Base-by-base conservation (phyloP, 176 grass and related monocot species). In the Musa troglodytarum region DNA sequence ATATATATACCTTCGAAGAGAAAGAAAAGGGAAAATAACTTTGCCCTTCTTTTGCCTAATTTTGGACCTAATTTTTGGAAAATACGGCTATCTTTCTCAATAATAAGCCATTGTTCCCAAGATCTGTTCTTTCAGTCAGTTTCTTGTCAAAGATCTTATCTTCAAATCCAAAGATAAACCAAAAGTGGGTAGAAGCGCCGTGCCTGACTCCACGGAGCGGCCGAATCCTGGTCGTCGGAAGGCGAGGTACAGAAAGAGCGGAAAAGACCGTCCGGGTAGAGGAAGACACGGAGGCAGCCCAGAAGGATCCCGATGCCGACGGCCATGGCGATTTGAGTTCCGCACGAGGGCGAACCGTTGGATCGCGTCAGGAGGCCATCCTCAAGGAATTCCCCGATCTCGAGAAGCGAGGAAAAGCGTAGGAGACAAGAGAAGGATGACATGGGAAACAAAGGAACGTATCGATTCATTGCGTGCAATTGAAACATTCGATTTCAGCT, bases 251-350 rank as follows among this genome's bases (percentile, higher is more conserved):
- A 28, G 67, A 84, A 54, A 26, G 81, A 86, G 52, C 59, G 75
- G 66, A 83, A 68, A 75, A 99, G 77, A 15, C 95, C 95, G 23
- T 89, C 88, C 34, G 95, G 95, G 77, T 91, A 94, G 88, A 94
- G 71, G 68, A 92, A 99, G 8, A 88, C 95, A 72, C 83, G 89
- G 26, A 94, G 52, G 79, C 90, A 91, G 17, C 90, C 90, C 64
- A 99, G 75, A 51, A 89, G 28, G 82, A 99, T 71, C 58, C 95
- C 95, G 16, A 99, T 61, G 65, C 71, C 82, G 11, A 94, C 84
- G 49, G 90, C 95, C 2, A 82, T 81, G 58, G 86, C 86, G 88
- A 99, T 92, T 57, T 84, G 88, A 59, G 90, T 82, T 80, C 84
- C 90, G 8, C 95, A 90, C 1, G 86, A 98, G 64, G 82, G 84